Conservation (phyloP, 192 early-diverging fungal genomes). For the Coemansia sp. region DNA sequence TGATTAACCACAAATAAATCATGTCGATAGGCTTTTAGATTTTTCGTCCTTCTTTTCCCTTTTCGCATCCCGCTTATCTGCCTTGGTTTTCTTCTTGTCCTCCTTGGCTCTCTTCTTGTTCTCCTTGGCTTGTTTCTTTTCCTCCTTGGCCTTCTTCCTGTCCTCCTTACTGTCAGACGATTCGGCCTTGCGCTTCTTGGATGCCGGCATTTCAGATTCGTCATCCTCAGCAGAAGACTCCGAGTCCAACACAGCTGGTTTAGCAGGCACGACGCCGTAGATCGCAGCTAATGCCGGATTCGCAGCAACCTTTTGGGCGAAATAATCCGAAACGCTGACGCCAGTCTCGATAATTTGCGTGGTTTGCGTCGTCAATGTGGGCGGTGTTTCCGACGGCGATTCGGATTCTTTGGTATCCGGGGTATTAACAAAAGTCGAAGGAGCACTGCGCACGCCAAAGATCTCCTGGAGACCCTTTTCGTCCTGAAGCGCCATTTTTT, state of each 20-base stretch:
- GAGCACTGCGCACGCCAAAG: conserved; percentile 35
- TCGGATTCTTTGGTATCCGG: conserved; percentile 18
- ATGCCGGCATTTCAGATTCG: conserved; percentile 17
- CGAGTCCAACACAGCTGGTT: not conserved
- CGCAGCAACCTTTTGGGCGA: conserved; percentile 41
- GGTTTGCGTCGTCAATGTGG: not conserved
- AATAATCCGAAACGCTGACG: conserved; percentile 46
- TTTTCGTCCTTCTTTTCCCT: conserved; percentile 50
- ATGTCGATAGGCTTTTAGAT: conserved; percentile 22
- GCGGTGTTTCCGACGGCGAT: conserved; percentile 11
- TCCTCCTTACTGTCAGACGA: conserved; percentile 40
- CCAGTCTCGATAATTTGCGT: conserved; percentile 22
- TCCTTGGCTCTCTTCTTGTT: conserved; percentile 23
- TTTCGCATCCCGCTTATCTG: conserved; percentile 40
- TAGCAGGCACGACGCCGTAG: conserved; percentile 17
- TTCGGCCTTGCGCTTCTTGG: conserved; percentile 43
- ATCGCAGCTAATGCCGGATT: conserved; percentile 47
- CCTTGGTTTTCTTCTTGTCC: conserved; percentile 24
- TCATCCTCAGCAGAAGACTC: conserved; percentile 9
- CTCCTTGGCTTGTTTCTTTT: conserved; percentile 15
- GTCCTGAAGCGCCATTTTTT: conserved; percentile 45
- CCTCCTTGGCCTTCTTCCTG: conserved; percentile 41
- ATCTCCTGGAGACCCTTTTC: conserved; percentile 55
- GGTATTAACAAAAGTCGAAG: conserved; percentile 17
- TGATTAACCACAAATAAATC: not conserved